Evolutionary conservation across 179 eudicot genomes (phyloP).

Genomic region (Spergularia azorica): DNA sequence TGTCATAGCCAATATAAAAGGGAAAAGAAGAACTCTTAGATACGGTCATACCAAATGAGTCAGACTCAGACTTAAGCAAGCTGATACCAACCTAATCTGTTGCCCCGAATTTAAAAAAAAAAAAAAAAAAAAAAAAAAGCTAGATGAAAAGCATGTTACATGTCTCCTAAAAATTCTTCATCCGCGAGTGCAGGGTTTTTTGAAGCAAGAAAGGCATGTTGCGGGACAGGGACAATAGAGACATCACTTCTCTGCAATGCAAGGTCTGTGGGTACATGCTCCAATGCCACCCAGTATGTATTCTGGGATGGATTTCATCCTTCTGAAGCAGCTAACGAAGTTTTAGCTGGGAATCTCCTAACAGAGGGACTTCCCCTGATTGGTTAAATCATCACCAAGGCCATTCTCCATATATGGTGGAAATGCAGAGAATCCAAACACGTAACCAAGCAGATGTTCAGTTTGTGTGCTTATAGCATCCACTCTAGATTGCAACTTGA

Average conservation of each 20-base stretch:
- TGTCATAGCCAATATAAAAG: neutral
- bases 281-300: constrained; percentile 71
- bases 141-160: no score
- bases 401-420: neutral
- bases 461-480: neutral
- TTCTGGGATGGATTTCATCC: constrained; percentile 95
- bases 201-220: constrained; percentile 87
- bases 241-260: constrained; percentile 77
- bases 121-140: neutral
- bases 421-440: neutral
- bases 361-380: constrained; percentile 67
- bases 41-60: neutral
- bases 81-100: neutral
- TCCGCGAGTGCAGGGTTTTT: constrained; percentile 52
- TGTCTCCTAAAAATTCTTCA: no score
- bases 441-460: constrained; percentile 1
- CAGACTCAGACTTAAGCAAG: neutral
- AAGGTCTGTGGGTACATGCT: constrained; percentile 69
- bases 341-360: constrained; percentile 60
- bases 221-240: constrained; percentile 88
- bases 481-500: constrained; percentile 7
- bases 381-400: constrained; percentile 23
- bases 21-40: neutral
- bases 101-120: neutral
- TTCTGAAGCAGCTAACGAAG: constrained; percentile 70